phyloP scores from a whole-genome alignment of 1,284 basidiomycete genomes.

The Phaffia rhodozyma region DNA sequence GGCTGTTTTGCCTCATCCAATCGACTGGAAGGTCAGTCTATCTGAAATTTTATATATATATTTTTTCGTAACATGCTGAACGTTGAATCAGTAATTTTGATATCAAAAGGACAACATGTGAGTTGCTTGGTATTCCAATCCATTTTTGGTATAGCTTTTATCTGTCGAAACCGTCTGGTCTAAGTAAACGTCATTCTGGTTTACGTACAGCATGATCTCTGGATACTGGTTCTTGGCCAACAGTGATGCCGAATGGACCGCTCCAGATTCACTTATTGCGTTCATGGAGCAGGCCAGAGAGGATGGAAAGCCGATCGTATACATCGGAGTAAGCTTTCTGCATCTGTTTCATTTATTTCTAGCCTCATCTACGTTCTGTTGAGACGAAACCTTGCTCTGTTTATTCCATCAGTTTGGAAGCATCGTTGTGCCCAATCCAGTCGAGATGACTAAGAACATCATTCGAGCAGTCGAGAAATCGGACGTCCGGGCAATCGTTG shows the following conservation, averaged over 20 bases:
- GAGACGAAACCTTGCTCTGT: background rate
- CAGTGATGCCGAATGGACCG: conserved; percentile 45
- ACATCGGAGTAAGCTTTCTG: conserved; percentile 42
- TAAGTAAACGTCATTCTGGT: conserved; percentile 21
- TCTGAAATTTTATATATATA: background rate
- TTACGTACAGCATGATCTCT: conserved; percentile 21
- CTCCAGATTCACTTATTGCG: conserved; percentile 43
- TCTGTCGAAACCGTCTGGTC: conserved; percentile 4
- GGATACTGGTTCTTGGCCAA: conserved; percentile 55
- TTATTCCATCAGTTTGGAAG: conserved; percentile 43
- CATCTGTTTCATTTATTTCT: background rate
- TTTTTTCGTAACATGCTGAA: background rate
- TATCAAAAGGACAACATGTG: background rate
- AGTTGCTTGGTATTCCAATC: background rate
- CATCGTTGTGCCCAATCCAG: conserved; percentile 55
- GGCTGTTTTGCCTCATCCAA: conserved; percentile 54
- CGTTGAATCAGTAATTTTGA: background rate
- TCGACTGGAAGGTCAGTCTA: conserved; percentile 54
- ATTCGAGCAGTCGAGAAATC: conserved; percentile 53
- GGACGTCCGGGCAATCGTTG: conserved; percentile 57
- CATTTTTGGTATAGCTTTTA: conserved; percentile 1
- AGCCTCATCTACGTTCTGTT: conserved; percentile 3
- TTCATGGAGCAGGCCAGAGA: conserved; percentile 48
- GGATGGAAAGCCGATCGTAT: conserved; percentile 56
- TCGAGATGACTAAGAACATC: conserved; percentile 50